Evolutionary conservation across 2,329 filamentous ascomycete genomes (phyloP).

Genomic region (Remersonia thermophila): DNA sequence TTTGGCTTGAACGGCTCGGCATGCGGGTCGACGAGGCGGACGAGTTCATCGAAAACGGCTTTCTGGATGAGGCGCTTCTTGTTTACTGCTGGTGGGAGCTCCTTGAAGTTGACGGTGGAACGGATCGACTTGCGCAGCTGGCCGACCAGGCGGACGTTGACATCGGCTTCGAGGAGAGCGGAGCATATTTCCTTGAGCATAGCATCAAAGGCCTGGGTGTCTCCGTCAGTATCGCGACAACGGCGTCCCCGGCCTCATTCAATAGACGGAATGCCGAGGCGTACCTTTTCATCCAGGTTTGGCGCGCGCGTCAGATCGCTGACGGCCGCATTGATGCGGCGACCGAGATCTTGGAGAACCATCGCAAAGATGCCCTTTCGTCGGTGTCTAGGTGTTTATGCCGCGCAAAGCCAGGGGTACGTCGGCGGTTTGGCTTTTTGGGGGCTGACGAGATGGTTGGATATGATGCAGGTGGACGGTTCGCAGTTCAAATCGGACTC

Average conservation of each 20-base stretch:
- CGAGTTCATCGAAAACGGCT: slow-evolving; percentile 91
- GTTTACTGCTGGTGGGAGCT: slow-evolving; percentile 81
- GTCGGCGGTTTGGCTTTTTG: too few species aligned
- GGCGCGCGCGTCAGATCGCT: slow-evolving; percentile 82
- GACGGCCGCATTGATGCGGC: slow-evolving; percentile 95
- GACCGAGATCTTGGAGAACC: slow-evolving; percentile 97
- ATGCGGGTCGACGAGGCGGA: slow-evolving; percentile 90
- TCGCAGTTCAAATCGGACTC: too few species aligned
- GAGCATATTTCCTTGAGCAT: slow-evolving; percentile 99
- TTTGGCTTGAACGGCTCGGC: slow-evolving; percentile 92
- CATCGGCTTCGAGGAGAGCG: slow-evolving; percentile 89
- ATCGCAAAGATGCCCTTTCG: slow-evolving; percentile 42
- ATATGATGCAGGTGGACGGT: too few species aligned
- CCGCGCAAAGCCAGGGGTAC: too few species aligned
- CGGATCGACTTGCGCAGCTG: slow-evolving; percentile 89
- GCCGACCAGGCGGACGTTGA: slow-evolving; percentile 88
- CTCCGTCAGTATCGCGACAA: slow-evolving; percentile 22
- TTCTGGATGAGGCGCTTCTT: slow-evolving; percentile 99
- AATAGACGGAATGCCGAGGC: too few species aligned
- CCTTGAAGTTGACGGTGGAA: slow-evolving; percentile 83
- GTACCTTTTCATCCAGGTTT: slow-evolving; percentile 90
- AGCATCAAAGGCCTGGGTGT: slow-evolving; percentile 69
- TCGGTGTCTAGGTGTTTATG: too few species aligned
- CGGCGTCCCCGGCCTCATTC: background rate
- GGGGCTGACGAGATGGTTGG: too few species aligned